Conservation (phyloP, 2,329 filamentous ascomycete species). For the Fusarium albosuccineum region DNA sequence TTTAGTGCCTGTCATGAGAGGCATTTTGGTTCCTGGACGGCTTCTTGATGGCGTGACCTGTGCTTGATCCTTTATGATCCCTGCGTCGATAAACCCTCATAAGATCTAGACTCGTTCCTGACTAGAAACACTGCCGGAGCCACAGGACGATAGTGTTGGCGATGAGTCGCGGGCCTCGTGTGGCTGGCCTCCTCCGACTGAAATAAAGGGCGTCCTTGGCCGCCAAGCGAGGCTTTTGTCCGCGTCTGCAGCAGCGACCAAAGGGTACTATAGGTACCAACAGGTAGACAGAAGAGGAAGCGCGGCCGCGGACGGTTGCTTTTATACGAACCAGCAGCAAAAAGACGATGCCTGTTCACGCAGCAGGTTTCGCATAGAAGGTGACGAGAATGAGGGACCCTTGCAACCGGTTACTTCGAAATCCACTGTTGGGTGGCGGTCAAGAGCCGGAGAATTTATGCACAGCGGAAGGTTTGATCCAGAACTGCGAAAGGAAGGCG, state of each 20-base stretch:
- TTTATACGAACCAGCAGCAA: background rate
- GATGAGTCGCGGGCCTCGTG: background rate
- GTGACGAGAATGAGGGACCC: background rate
- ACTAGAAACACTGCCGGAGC: background rate
- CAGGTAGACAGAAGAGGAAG: background rate
- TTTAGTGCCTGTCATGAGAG: background rate
- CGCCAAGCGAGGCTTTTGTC: background rate
- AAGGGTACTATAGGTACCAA: background rate
- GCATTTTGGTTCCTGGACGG: background rate
- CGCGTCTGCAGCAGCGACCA: background rate
- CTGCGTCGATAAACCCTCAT: background rate
- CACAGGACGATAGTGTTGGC: background rate
- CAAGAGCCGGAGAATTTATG: too few relatives aligned
- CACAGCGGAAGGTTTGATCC: background rate
- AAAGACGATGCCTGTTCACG: background rate
- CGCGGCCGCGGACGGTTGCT: background rate
- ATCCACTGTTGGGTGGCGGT: too few relatives aligned
- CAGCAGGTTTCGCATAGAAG: background rate
- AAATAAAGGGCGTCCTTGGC: too few relatives aligned
- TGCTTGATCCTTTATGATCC: background rate
- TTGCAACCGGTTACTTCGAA: background rate
- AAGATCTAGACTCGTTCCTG: background rate
- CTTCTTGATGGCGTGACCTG: background rate
- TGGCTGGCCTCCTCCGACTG: background rate
- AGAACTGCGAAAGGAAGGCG: background rate